A percentile compares a stretch with the other conserved stretches of the same genome.
phyloP scores from a whole-genome alignment of 2,329 filamentous ascomycete species.

The Neofusicoccum umdonicola region DNA sequence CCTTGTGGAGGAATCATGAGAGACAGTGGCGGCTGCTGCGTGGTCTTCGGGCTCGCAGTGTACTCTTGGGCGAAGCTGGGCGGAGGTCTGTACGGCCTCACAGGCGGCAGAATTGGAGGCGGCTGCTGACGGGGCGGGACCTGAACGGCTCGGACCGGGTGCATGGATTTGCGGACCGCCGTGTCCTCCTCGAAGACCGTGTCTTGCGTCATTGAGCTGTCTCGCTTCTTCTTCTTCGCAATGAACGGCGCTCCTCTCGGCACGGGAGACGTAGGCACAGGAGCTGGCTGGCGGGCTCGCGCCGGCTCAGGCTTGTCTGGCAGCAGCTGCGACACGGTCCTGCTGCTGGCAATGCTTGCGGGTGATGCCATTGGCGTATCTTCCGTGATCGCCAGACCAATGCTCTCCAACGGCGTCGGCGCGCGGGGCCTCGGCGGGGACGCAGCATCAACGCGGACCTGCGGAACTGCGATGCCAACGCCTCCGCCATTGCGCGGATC shows the following conservation, averaged over 20 bases:
- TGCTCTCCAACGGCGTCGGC: conserved; percentile 29
- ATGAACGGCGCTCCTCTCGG: not conserved
- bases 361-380: conserved; percentile 22
- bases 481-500: conserved; percentile 17
- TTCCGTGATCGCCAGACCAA: conserved; percentile 38
- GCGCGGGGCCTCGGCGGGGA: not conserved
- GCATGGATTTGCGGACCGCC: conserved; percentile 1
- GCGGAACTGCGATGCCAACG: conserved; percentile 10
- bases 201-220: conserved; percentile 33
- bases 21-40: not conserved
- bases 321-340: conserved; percentile 21
- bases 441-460: not conserved
- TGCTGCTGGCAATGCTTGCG: conserved; percentile 15
- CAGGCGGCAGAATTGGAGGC: not conserved
- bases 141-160: not conserved
- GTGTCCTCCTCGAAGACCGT: conserved; percentile 38
- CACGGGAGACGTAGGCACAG: not conserved
- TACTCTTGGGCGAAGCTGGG: conserved; percentile 1
- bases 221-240: conserved; percentile 19
- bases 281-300: conserved; percentile 16
- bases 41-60: not conserved
- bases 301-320: conserved; percentile 25
- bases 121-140: not conserved
- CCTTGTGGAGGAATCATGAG: conserved; percentile 1
- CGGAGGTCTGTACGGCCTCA: not conserved